Conservation (phyloP, 257 asterid genomes). For the Lithospermum erythrorhizon region DNA sequence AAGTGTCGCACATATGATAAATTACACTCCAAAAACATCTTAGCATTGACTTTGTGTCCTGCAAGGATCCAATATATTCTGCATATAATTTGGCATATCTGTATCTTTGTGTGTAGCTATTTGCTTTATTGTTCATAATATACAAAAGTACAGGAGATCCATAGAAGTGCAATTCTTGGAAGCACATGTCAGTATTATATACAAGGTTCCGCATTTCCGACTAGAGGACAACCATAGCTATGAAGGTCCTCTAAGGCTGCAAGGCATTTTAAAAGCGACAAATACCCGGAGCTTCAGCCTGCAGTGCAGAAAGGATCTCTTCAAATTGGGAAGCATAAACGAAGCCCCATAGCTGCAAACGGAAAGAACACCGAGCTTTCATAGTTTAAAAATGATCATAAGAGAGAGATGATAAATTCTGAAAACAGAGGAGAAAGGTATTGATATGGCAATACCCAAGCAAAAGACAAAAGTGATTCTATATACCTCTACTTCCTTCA, state of each 20-base stretch:
- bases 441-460: no score
- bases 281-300: background rate
- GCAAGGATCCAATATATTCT: no score
- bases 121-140: background rate
- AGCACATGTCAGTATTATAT: background rate
- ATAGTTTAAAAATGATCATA: background rate
- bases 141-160: background rate
- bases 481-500: constrained; percentile 83
- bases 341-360: background rate
- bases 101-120: no score
- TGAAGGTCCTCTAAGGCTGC: no score
- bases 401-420: no score
- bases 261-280: background rate
- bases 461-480: no score
- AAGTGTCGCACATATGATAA: no score
- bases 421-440: no score
- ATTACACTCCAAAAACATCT: no score
- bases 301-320: background rate
- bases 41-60: no score
- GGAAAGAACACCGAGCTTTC: background rate
- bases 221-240: background rate
- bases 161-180: background rate
- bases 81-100: no score
- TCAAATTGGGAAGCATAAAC: constrained; percentile 1
- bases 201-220: background rate